Evolutionary conservation across 805 yeast genomes (phyloP).

Genomic region (Zygoascus bituminiphila): DNA sequence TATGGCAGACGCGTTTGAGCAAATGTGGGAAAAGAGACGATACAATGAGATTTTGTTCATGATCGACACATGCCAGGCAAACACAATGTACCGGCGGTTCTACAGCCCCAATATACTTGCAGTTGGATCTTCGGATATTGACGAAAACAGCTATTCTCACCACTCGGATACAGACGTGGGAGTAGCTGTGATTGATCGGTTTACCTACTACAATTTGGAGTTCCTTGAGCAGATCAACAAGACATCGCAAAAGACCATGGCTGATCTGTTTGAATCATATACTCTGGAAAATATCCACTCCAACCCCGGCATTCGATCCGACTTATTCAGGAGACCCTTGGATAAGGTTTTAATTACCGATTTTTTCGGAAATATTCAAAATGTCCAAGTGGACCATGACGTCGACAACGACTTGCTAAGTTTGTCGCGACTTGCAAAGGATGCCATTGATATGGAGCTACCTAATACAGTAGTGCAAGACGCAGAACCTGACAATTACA

Average conservation of each 20-base stretch:
- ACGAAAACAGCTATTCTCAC: slow-evolving; percentile 89
- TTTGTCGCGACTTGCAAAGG: slow-evolving; percentile 2
- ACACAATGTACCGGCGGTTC: slow-evolving; percentile 89
- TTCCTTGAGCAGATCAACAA: slow-evolving; percentile 76
- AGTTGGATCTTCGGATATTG: slow-evolving; percentile 82
- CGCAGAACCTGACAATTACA: not conserved
- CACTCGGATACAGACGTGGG: slow-evolving; percentile 94
- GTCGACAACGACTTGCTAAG: slow-evolving; percentile 11
- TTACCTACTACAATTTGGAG: slow-evolving; percentile 85
- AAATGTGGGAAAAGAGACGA: slow-evolving; percentile 92
- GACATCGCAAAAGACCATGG: slow-evolving; percentile 64
- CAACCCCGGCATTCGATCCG: slow-evolving; percentile 86
- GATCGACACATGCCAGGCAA: slow-evolving; percentile 99
- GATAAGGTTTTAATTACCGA: slow-evolving; percentile 75
- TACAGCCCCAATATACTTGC: slow-evolving; percentile 89
- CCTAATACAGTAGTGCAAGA: not conserved
- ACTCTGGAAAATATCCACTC: slow-evolving; percentile 82
- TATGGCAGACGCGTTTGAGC: slow-evolving; percentile 93
- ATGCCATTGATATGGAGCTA: not conserved
- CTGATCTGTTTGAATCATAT: slow-evolving; percentile 77
- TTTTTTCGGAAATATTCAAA: slow-evolving; percentile 88
- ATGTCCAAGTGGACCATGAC: slow-evolving; percentile 56
- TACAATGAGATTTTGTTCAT: slow-evolving; percentile 93
- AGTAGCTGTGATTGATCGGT: slow-evolving; percentile 94
- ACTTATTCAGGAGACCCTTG: slow-evolving; percentile 58